phyloP scores from a whole-genome alignment of 768 basidiomycete species.

The Coprinellus micaceus region DNA sequence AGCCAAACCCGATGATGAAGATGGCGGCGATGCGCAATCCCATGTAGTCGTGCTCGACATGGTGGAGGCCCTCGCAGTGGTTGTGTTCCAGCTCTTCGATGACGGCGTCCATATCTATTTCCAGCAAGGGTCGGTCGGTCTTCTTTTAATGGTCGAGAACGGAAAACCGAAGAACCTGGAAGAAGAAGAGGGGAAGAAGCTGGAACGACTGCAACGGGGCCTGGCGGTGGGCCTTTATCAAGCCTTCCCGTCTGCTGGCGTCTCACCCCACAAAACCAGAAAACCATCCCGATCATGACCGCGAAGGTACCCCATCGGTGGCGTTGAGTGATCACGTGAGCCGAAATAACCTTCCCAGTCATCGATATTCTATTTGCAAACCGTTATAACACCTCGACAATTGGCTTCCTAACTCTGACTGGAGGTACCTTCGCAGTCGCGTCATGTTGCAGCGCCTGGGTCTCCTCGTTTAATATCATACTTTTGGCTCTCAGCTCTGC shows the following conservation, averaged over 20 bases:
- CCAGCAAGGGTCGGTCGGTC: background rate
- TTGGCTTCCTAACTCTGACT: background rate
- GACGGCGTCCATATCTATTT: background rate
- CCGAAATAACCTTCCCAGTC: background rate
- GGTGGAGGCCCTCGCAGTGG: background rate
- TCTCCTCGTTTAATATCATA: background rate
- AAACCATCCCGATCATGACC: too few species aligned
- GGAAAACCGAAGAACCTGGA: background rate
- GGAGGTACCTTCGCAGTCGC: slow-evolving; percentile 27
- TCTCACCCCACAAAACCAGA: too few species aligned
- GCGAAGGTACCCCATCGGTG: too few species aligned
- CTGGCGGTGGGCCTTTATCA: too few species aligned
- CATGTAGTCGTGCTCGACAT: slow-evolving; percentile 15
- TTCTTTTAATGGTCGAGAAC: background rate
- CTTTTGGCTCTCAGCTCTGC: slow-evolving; percentile 29
- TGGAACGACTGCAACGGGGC: background rate
- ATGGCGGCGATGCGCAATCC: slow-evolving; percentile 65
- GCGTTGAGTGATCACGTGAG: background rate
- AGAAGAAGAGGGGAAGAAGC: background rate
- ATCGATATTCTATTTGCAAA: background rate
- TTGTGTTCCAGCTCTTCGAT: background rate
- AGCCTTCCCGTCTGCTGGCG: too few species aligned
- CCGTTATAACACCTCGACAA: background rate
- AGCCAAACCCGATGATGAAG: slow-evolving; percentile 68
- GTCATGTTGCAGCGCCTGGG: background rate